Conservation (phyloP, 371 early-diverging fungal genomes). For the Mucor saturninus region DNA sequence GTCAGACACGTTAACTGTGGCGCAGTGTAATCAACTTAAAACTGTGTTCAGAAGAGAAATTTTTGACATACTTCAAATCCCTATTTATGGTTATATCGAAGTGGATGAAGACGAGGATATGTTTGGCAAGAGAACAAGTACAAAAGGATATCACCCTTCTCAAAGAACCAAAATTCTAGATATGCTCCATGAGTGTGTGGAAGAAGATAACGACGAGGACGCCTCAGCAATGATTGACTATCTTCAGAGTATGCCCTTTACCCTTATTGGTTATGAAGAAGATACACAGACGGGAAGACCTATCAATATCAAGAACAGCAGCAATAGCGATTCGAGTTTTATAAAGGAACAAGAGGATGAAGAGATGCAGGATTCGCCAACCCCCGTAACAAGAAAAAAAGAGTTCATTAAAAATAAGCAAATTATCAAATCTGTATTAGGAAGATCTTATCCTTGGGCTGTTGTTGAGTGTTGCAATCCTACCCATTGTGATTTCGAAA, state of each 20-base stretch:
- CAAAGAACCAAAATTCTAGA: slow-evolving; percentile 26
- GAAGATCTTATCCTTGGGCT: slow-evolving; percentile 98
- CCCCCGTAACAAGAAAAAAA: background rate
- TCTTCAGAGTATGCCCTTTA: slow-evolving; percentile 64
- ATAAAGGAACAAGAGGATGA: slow-evolving; percentile 5
- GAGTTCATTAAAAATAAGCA: background rate
- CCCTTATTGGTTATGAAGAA: slow-evolving; percentile 76
- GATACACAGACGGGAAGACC: slow-evolving; percentile 41
- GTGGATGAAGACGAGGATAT: slow-evolving; percentile 64
- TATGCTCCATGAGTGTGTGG: slow-evolving; percentile 33
- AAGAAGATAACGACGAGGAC: slow-evolving; percentile 43
- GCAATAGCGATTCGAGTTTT: background rate
- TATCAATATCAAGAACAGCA: slow-evolving; percentile 2
- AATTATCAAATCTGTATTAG: slow-evolving; percentile 36
- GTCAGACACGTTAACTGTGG: slow-evolving; percentile 89
- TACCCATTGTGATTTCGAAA: slow-evolving; percentile 81
- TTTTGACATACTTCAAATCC: slow-evolving; percentile 57
- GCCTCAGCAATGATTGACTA: slow-evolving; percentile 42
- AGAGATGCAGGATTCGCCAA: slow-evolving; percentile 44
- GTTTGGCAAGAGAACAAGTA: slow-evolving; percentile 16
- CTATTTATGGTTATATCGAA: slow-evolving; percentile 68
- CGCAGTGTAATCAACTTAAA: slow-evolving; percentile 86
- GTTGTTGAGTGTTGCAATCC: slow-evolving; percentile 84
- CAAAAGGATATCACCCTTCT: slow-evolving; percentile 23
- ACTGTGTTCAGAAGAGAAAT: slow-evolving; percentile 64